Evolutionary conservation across 768 basidiomycete species (phyloP).

Genomic region (Ramaria sp.): DNA sequence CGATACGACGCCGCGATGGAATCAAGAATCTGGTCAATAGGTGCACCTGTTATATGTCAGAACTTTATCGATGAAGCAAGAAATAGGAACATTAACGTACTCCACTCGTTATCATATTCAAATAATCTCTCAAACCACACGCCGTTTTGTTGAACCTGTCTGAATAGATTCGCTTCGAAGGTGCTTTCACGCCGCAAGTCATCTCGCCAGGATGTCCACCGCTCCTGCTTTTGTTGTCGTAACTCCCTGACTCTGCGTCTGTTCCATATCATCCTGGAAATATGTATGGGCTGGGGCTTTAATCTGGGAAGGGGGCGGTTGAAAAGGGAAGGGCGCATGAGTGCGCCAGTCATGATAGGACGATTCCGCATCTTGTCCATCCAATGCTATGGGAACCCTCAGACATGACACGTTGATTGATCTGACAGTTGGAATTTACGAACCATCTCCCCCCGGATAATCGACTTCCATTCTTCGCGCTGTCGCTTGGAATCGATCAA

Average conservation of each 20-base stretch:
- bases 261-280: constrained; percentile 56
- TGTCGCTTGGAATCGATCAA: constrained; percentile 42
- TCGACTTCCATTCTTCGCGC: constrained; percentile 34
- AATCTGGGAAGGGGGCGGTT: constrained; percentile 71
- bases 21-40: constrained; percentile 22
- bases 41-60: constrained; percentile 22
- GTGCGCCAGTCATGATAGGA: constrained; percentile 62
- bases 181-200: constrained; percentile 26
- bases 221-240: constrained; percentile 28
- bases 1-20: constrained; percentile 24
- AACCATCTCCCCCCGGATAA: constrained; percentile 44
- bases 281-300: constrained; percentile 64
- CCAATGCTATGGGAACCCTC: constrained; percentile 35
- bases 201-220: constrained; percentile 23
- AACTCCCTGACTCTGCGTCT: constrained; percentile 33
- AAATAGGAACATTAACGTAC: constrained; percentile 22
- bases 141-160: constrained; percentile 3
- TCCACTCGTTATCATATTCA: constrained; percentile 23
- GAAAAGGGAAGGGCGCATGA: constrained; percentile 50
- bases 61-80: background rate
- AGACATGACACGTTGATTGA: background rate
- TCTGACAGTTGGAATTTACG: constrained; percentile 13
- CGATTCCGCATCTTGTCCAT: constrained; percentile 39
- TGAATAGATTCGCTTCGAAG: constrained; percentile 24
- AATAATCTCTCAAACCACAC: constrained; percentile 16